A percentile compares a stretch with the other conserved stretches of the same genome.
phyloP scores from a whole-genome alignment of 2,329 filamentous ascomycete genomes.

The Grosmannia clavigera region DNA sequence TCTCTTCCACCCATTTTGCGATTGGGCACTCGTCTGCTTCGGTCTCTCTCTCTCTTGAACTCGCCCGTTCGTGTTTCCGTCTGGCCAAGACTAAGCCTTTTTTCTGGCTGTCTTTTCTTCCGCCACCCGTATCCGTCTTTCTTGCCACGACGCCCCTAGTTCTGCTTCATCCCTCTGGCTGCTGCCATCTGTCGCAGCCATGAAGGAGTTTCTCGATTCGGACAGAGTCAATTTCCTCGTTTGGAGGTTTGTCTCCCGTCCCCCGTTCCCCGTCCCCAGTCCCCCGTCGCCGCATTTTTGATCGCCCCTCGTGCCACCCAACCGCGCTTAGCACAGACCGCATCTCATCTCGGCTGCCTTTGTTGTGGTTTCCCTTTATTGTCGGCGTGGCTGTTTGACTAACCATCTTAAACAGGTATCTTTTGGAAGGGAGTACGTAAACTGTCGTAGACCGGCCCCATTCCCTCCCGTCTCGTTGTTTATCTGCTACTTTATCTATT shows the following conservation, averaged over 20 bases:
- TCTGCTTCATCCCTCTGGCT: slow-evolving; percentile 1
- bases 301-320: neutral
- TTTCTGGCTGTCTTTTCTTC: neutral
- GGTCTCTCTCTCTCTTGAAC: neutral
- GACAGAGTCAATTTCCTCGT: slow-evolving; percentile 59
- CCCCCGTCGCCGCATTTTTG: slow-evolving; percentile 9
- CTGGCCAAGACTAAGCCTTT: neutral
- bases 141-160: neutral
- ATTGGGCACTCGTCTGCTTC: neutral
- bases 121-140: neutral
- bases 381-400: neutral
- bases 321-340: slow-evolving; percentile 4
- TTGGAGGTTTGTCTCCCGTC: slow-evolving; percentile 46
- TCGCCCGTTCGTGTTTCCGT: slow-evolving; percentile 1
- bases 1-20: neutral
- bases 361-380: neutral
- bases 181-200: slow-evolving; percentile 20
- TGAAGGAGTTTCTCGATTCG: slow-evolving; percentile 54
- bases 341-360: neutral
- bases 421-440: slow-evolving; percentile 50
- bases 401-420: slow-evolving; percentile 31
- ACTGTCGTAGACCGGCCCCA: slow-evolving; percentile 5
- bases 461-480: slow-evolving; percentile 6
- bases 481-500: neutral
- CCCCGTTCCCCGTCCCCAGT: slow-evolving; percentile 2